Conservation (phyloP, 164 flowering plant species). For the Aristolochia fimbriata region DNA sequence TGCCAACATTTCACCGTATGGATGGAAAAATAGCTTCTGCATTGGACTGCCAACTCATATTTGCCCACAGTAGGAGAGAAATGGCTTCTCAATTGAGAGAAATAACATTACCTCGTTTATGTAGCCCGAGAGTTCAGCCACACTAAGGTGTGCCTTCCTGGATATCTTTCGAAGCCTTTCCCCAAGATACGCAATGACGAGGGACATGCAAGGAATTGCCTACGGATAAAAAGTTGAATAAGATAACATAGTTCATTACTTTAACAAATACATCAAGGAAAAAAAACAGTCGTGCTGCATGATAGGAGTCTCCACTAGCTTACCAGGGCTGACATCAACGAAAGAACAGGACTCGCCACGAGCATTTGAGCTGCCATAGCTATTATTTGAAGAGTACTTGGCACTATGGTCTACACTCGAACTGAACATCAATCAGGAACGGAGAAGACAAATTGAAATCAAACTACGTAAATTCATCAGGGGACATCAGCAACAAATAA, state of each 20-base stretch:
- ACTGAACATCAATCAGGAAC: background rate
- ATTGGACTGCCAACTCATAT: slow-evolving; percentile 7
- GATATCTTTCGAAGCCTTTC: slow-evolving; percentile 69
- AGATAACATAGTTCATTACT: too few species aligned
- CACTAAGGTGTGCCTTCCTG: slow-evolving; percentile 46
- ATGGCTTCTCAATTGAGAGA: background rate
- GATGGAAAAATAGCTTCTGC: background rate
- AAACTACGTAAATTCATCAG: too few species aligned
- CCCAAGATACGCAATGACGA: slow-evolving; percentile 60
- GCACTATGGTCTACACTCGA: slow-evolving; percentile 41
- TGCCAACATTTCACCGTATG: background rate
- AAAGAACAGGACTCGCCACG: slow-evolving; percentile 63
- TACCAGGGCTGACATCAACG: slow-evolving; percentile 56
- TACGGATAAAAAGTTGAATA: slow-evolving; percentile 12
- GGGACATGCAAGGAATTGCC: slow-evolving; percentile 67
- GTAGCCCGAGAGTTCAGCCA: slow-evolving; percentile 70
- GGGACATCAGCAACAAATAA: too few species aligned
- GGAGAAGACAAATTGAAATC: background rate
- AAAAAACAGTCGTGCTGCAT: too few species aligned
- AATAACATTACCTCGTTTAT: slow-evolving; percentile 63
- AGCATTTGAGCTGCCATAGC: slow-evolving; percentile 87
- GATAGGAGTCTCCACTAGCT: slow-evolving; percentile 5
- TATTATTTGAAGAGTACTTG: slow-evolving; percentile 60
- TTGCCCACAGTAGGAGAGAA: too few species aligned
- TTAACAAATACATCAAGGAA: too few species aligned